Evolutionary conservation across 176 grass and related monocot genomes (phyloP), one percentile per base, ranked within the genome.

Genomic region (Luzula sylvatica): DNA sequence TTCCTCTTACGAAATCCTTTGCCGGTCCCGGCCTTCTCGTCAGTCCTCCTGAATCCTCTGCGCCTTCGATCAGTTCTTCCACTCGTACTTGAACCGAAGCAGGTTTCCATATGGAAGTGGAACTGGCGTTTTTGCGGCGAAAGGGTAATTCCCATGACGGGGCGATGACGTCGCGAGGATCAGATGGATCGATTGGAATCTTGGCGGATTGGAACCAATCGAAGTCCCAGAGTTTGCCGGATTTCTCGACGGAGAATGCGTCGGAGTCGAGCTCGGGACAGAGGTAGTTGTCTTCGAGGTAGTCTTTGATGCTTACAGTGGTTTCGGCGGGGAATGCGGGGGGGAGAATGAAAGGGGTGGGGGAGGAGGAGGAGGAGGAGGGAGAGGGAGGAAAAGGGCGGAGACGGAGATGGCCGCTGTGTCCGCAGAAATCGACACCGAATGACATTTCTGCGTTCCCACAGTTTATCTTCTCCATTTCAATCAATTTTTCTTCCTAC

Each of bases 1-100:
- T 88, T 24, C 90, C 89, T 59, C 90, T 78, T 20, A 96, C 84
- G 48, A 85, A 88, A 20, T 96, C 90, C 67, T 82, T 96, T 2
- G 79, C 80, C 0, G 70, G 73, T 26, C 90, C 90, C 38, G 83
- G 83, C 76, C 88, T 79, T 38, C 77, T 84, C 2, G 63, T 63
- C 53, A 76, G 32, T 11, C 68, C 38, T 39, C 40, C 55, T 53
- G 63, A n/a, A 70, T 82, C 46, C 20, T 73, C 11, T 1, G 65
- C 47, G 60, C 89, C 24, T 52, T 78, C 89, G 1, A 96, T 86
- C 23, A 88, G 61, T 29, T 82, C 77, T 63, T 56, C 54, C 57
- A 88, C 53, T 26, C 82, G 25, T 52, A 80, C 76, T 61, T 73
- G 61, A 43, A 50, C 62, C 12, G 90, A 86, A 55, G 55, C 38